Conservation (phyloP, 768 basidiomycete species). For the Trametes villosa region DNA sequence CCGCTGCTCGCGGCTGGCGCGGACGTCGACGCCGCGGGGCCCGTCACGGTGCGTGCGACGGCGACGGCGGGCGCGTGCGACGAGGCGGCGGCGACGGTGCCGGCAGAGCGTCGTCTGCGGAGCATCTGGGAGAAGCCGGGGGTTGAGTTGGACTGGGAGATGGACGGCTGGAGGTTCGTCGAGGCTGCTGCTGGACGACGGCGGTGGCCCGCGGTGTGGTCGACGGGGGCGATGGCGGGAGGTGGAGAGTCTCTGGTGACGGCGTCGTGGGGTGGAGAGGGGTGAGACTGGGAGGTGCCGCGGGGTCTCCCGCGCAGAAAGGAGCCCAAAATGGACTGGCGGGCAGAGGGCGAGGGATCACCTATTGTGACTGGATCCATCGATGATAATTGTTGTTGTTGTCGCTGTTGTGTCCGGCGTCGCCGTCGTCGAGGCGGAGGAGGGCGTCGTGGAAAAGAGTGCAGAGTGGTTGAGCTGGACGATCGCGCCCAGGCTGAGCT, state of each 20-base stretch:
- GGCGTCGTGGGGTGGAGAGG: conserved; percentile 41
- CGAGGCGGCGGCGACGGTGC: conserved; percentile 46
- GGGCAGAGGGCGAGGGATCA: conserved; percentile 40
- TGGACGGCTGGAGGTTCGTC: conserved; percentile 42
- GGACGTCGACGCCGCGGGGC: conserved; percentile 27
- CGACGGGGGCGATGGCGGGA: conserved; percentile 42
- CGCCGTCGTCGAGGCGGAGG: conserved; percentile 15
- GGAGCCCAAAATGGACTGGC: conserved; percentile 72
- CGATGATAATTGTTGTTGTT: conserved; percentile 23
- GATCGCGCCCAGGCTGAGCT: conserved; percentile 17
- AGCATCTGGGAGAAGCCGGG: conserved; percentile 66
- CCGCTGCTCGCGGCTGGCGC: conserved; percentile 22
- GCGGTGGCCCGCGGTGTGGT: conserved; percentile 39
- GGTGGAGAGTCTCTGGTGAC: conserved; percentile 48
- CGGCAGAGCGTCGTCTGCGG: conserved; percentile 66
- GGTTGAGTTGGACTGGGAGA: conserved; percentile 39
- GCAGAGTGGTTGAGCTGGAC: conserved; percentile 18
- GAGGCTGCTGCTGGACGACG: conserved; percentile 45
- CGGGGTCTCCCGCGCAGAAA: conserved; percentile 73
- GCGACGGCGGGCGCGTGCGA: conserved; percentile 33
- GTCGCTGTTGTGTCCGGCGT: conserved; percentile 8
- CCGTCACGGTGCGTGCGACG: conserved; percentile 28
- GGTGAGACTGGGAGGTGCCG: conserved; percentile 66
- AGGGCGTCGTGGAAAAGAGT: conserved; percentile 14
- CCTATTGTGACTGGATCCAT: conserved; percentile 36